Percentiles rank a stretch among this genome's conserved stretches.
phyloP scores from a whole-genome alignment of 192 early-diverging fungal species.

The Chytriomyces sp. region DNA sequence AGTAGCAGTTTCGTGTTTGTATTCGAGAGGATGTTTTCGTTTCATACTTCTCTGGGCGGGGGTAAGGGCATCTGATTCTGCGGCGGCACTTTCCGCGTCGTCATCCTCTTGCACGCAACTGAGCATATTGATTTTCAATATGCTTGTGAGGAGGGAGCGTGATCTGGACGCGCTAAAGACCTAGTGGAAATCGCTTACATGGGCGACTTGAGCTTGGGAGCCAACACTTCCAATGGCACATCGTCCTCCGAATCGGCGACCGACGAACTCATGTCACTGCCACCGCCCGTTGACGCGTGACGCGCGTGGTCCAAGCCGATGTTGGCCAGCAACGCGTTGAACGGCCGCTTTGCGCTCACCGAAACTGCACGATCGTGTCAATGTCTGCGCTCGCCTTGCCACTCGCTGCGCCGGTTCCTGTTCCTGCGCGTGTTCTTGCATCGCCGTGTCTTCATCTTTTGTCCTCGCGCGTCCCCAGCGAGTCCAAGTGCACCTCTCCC shows the following conservation, averaged over 20 bases:
- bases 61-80: background rate
- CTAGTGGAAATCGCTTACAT: background rate
- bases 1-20: constrained; percentile 39
- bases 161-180: no score
- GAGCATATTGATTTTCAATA: no score
- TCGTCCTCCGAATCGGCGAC: background rate
- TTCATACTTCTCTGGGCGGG: constrained; percentile 4
- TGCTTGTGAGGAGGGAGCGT: no score
- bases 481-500: background rate
- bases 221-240: background rate
- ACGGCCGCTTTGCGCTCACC: background rate
- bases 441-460: background rate
- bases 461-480: background rate
- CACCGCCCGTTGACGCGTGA: background rate
- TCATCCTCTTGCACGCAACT: background rate
- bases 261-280: background rate
- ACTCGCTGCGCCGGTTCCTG: background rate
- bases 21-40: constrained; percentile 47
- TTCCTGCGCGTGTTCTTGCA: background rate
- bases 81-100: background rate
- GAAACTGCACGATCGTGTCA: background rate
- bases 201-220: constrained; percentile 8
- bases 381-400: background rate
- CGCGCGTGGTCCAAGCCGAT: background rate
- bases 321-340: no score